A percentile compares a stretch with the other conserved stretches of the same genome.
Conservation (phyloP, 164 flowering plant species). For the Litsea cubeba region DNA sequence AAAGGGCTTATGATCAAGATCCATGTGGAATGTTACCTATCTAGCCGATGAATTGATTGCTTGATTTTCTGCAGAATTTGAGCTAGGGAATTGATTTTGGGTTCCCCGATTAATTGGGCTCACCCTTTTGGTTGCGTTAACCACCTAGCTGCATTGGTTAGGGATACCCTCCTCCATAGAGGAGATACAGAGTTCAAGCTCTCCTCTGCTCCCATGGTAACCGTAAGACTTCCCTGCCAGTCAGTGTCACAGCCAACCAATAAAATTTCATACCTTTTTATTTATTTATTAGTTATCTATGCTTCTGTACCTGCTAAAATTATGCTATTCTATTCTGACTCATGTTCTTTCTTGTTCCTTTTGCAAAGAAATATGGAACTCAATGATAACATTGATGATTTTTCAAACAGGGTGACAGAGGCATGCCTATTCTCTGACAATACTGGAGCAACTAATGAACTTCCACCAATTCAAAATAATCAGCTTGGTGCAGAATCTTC, state of each 20-base stretch:
- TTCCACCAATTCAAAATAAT: constrained; percentile 19
- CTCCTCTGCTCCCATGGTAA: background rate
- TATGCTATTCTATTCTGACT: background rate
- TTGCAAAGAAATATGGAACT: constrained; percentile 12
- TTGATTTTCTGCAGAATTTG: too few species aligned
- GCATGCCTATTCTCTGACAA: background rate
- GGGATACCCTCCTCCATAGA: background rate
- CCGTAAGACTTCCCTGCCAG: too few species aligned
- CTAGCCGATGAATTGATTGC: too few species aligned
- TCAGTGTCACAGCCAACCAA: too few species aligned
- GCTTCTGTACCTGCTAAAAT: too few species aligned
- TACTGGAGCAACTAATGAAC: constrained; percentile 14
- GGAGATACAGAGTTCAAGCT: background rate
- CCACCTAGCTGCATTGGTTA: background rate
- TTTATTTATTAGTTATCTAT: too few species aligned
- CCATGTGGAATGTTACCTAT: too few species aligned
- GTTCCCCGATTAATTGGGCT: background rate
- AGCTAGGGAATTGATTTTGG: too few species aligned
- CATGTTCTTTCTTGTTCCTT: background rate
- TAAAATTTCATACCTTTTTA: too few species aligned
- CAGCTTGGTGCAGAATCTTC: constrained; percentile 1
- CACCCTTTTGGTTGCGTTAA: background rate
- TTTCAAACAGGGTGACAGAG: constrained; percentile 11
- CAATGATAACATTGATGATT: constrained; percentile 10
- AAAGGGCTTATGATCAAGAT: too few species aligned